These are phyloP conservation scores for Zymoseptoria ardabiliae DNA, from an alignment of 2,329 filamentous ascomycete species.

Conservation along the genomic window DNA sequence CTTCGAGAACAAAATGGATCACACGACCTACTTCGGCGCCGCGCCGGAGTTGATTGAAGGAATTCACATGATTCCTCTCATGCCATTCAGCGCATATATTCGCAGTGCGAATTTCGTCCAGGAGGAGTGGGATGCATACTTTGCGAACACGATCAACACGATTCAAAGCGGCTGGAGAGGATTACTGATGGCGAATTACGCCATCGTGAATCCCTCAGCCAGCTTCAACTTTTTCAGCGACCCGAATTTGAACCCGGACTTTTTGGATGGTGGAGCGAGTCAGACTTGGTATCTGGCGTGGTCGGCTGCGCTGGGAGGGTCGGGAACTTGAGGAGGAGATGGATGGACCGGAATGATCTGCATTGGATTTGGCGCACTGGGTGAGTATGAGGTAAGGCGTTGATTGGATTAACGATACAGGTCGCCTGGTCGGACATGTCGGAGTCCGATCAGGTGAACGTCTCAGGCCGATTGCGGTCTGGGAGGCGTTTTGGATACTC, in stretches of 20 bases:
- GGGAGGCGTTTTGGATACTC: not conserved
- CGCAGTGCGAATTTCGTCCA: slow-evolving; percentile 63
- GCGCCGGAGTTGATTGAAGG: slow-evolving; percentile 43
- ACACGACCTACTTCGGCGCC: slow-evolving; percentile 79
- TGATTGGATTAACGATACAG: not conserved
- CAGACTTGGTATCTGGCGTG: slow-evolving; percentile 80
- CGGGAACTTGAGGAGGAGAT: not conserved
- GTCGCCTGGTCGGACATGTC: not conserved
- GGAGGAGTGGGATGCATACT: slow-evolving; percentile 78
- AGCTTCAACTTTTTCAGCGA: slow-evolving; percentile 71
- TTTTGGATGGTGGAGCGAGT: slow-evolving; percentile 75
- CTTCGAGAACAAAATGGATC: slow-evolving; percentile 94
- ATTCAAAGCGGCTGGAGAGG: slow-evolving; percentile 77
- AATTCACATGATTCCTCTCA: slow-evolving; percentile 76
- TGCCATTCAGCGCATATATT: slow-evolving; percentile 60
- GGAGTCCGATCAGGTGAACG: not conserved
- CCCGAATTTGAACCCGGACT: slow-evolving; percentile 55
- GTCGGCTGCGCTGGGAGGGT: slow-evolving; percentile 56
- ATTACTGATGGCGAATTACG: slow-evolving; percentile 74
- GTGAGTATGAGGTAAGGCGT: not conserved
- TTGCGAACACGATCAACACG: slow-evolving; percentile 57
- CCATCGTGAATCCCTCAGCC: slow-evolving; percentile 61
- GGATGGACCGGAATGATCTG: not conserved
- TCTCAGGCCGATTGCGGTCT: not conserved
- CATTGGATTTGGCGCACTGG: not conserved